phyloP scores from a whole-genome alignment of 768 basidiomycete species.

The Boletus subparvulus region DNA sequence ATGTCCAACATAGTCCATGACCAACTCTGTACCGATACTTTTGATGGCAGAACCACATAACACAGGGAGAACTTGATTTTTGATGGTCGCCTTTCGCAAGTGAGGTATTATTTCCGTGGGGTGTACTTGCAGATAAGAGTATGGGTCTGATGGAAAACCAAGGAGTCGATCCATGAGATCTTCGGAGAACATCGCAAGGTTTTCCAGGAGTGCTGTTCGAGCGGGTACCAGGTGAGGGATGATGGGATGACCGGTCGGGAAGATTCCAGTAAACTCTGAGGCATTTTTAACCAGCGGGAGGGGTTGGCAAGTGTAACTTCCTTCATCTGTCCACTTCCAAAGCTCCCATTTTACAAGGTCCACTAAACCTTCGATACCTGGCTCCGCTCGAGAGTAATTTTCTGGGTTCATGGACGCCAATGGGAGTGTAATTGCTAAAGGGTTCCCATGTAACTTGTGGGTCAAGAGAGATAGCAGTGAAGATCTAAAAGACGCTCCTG shows the following conservation, averaged over 20 bases:
- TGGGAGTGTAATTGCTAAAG: slow-evolving; percentile 68
- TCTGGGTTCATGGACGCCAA: slow-evolving; percentile 70
- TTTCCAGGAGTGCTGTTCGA: slow-evolving; percentile 70
- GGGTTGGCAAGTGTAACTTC: slow-evolving; percentile 38
- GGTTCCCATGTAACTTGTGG: slow-evolving; percentile 75
- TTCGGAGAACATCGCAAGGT: slow-evolving; percentile 77
- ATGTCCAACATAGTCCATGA: slow-evolving; percentile 81
- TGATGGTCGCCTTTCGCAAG: slow-evolving; percentile 66
- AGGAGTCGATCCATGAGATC: slow-evolving; percentile 76
- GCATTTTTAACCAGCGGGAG: slow-evolving; percentile 54
- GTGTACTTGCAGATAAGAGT: slow-evolving; percentile 64
- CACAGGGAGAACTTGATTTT: slow-evolving; percentile 69
- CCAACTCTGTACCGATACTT: slow-evolving; percentile 75
- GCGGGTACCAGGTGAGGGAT: slow-evolving; percentile 64
- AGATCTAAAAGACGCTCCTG: slow-evolving; percentile 75
- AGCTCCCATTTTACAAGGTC: slow-evolving; percentile 84
- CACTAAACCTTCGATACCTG: slow-evolving; percentile 81
- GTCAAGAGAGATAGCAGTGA: slow-evolving; percentile 71
- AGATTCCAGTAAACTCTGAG: slow-evolving; percentile 40
- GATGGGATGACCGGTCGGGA: slow-evolving; percentile 66
- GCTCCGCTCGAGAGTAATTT: slow-evolving; percentile 71
- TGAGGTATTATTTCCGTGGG: slow-evolving; percentile 53
- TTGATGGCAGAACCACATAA: slow-evolving; percentile 81
- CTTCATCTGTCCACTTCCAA: slow-evolving; percentile 68
- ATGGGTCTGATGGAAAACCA: slow-evolving; percentile 51